Base-by-base conservation (phyloP, 2,329 filamentous ascomycete species). In the Emmonsia crescens region DNA sequence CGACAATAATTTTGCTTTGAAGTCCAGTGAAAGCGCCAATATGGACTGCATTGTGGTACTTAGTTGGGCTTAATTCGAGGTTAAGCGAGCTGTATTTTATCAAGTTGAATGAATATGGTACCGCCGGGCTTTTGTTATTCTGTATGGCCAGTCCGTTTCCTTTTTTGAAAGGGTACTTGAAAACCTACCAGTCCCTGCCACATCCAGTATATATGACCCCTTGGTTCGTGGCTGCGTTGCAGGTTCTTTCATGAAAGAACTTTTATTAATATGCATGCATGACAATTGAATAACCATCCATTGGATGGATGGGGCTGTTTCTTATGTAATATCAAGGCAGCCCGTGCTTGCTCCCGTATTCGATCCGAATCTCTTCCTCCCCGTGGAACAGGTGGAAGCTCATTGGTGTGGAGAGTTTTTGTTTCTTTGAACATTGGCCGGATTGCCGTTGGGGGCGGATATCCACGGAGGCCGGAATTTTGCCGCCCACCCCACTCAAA, bases 401-500 rank as follows among this genome's bases (percentile, higher is more conserved):
- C 12, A 49, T 49, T 49, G 46, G 46, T 5, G 46, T 49, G 46
- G 49, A 36, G 49, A 21, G 16, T 36, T n/a, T n/a, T 33, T 21
- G 16, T 12, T 21, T 54, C 27, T 3, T 54, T 14, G 49, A 14
- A 54, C 8, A 12, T 33, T n/a, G 19, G 29, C 29, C 6, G 29
- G 12, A 14, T 29, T 49, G 46, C 46, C 5, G 21, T 49, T 49
- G 46, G 46, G 46, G 6, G 54, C 58, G 58, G 58, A 52, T 60
- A 60, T 60, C 58, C 31, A 38, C 58, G 58, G 46, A 60, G 58
- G 58, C 58, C 46, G 58, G 58, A 60, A 60, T 60, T 60, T 51
- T n/a, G 36, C 58, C 58, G 58, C 44, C 58, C 58, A 40, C 46
- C 33, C 54, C 54, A 14, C 36, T 5, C 36, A 5, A 21, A 5